These are phyloP conservation scores for Scheffersomyces quercinus DNA, from an alignment of 1,139 yeast genomes.

Conservation along the genomic window DNA sequence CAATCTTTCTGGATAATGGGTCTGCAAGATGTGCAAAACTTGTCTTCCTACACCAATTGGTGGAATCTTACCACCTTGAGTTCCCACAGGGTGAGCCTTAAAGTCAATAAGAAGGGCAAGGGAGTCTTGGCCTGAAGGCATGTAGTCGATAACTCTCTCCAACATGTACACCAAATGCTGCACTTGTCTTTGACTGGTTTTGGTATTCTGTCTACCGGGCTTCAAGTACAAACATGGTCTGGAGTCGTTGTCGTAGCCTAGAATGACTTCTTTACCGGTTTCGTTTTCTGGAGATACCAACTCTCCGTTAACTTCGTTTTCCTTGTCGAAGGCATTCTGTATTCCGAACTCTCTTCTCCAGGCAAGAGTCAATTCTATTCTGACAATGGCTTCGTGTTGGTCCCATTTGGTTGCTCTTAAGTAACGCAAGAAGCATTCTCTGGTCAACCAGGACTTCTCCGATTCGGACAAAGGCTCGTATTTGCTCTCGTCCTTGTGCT, in stretches of 20 bases:
- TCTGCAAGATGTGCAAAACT: slow-evolving; percentile 83
- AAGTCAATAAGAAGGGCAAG: slow-evolving; percentile 49
- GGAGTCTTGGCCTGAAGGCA: slow-evolving; percentile 53
- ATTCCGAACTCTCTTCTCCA: slow-evolving; percentile 54
- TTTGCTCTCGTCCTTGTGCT: slow-evolving; percentile 21
- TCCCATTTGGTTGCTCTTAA: slow-evolving; percentile 51
- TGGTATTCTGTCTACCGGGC: slow-evolving; percentile 52
- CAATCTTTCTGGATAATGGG: slow-evolving; percentile 93
- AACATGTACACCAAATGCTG: slow-evolving; percentile 53
- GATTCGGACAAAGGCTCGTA: slow-evolving; percentile 22
- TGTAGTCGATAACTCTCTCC: slow-evolving; percentile 46
- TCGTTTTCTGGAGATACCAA: slow-evolving; percentile 39
- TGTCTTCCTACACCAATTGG: slow-evolving; percentile 80
- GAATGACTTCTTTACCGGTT: slow-evolving; percentile 49
- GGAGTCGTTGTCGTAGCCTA: slow-evolving; percentile 48
- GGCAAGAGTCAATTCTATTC: slow-evolving; percentile 44
- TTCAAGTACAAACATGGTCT: slow-evolving; percentile 51
- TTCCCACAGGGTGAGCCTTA: slow-evolving; percentile 44
- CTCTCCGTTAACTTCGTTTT: slow-evolving; percentile 35
- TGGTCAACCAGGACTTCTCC: slow-evolving; percentile 48
- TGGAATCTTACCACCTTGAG: slow-evolving; percentile 70
- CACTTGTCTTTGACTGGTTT: slow-evolving; percentile 44
- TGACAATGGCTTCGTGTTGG: slow-evolving; percentile 36
- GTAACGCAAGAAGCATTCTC: slow-evolving; percentile 50
- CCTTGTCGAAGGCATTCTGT: slow-evolving; percentile 28